Conservation (phyloP, 179 eudicot species). For the Gypsophila paniculata region DNA sequence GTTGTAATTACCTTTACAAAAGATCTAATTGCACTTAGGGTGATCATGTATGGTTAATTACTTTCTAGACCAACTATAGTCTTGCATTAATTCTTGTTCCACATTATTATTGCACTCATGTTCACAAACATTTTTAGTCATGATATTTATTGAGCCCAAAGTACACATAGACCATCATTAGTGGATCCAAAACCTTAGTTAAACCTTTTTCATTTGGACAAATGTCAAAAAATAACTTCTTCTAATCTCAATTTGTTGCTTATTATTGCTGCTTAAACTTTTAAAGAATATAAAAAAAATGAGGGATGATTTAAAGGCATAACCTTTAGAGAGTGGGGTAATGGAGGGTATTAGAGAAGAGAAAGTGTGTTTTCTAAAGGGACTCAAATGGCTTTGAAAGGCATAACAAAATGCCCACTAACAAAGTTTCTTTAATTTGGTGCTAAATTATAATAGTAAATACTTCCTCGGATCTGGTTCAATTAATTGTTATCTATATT, state of each 20-base stretch:
- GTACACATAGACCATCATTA: constrained; percentile 30
- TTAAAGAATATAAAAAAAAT: constrained; percentile 10
- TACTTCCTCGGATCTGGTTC: no score
- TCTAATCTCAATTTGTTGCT: constrained; percentile 22
- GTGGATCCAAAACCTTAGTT: constrained; percentile 28
- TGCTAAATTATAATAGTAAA: background rate
- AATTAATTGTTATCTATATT: no score
- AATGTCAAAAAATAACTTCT: constrained; percentile 22
- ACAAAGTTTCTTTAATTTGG: constrained; percentile 20
- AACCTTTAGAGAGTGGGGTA: constrained; percentile 35
- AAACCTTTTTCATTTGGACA: constrained; percentile 30
- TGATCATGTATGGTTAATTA: constrained; percentile 18
- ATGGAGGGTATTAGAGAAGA: constrained; percentile 14
- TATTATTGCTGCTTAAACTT: constrained; percentile 12
- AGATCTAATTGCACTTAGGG: constrained; percentile 24
- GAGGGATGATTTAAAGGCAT: constrained; percentile 15
- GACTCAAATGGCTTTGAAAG: constrained; percentile 30
- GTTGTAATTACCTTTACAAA: constrained; percentile 21
- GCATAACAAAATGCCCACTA: constrained; percentile 36
- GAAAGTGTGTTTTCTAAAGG: constrained; percentile 25
- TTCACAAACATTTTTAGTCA: constrained; percentile 27
- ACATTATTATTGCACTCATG: constrained; percentile 31
- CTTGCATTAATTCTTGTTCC: constrained; percentile 25
- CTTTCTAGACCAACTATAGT: constrained; percentile 23
- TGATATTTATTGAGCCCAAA: constrained; percentile 28